Evolutionary conservation across 352 stramenopile genomes (phyloP), one percentile per base, ranked within the genome.

Genomic region (Phytophthora palmivora): DNA sequence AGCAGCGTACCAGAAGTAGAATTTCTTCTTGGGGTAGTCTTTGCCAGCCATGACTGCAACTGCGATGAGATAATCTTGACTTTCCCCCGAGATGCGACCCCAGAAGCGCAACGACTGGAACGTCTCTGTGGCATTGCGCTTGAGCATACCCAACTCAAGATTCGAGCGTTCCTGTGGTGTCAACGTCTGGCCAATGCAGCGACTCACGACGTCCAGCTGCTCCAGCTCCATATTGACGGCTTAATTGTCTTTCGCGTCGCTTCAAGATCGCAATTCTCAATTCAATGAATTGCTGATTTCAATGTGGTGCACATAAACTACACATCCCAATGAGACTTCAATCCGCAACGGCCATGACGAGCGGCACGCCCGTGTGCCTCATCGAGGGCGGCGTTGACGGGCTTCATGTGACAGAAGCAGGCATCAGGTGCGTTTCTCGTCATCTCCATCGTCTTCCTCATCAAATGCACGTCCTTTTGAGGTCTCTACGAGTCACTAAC

Each of bases 11-110:
- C 82, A 94, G 33, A 92, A 94, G 82, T 92, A 94, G 32, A 91
- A 94, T 38, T 94, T 94, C 58, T 92, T 94, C 59, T 78, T 88
- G 12, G 82, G 83, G 33, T 88, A 90, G 51, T 88, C 79, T 18
- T 88, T 82, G n/a, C 58, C 70, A 0, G 78, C 47, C 18, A 91
- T 62, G 9, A 89, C 52, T 6, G 74, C 85, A 21, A 91, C 81
- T 1, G 72, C 78, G 55, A 92, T 50, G 50, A 92, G 58, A 41
- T 92, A 94, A 57, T 94, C 82, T 32, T 78, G 63, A n/a, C 65
- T 64, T 42, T 94, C 82, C 19, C 82, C 86, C 10, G 55, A 56
- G 41, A 92, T 60, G 41, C 80, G 75, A 2, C 84, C 86, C 85
- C 85, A 94, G 58, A 94, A 91, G 26, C 79, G 81, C 41, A 94